phyloP scores from a whole-genome alignment of 768 basidiomycete genomes.

The Boletus pseudo-olivaceus region DNA sequence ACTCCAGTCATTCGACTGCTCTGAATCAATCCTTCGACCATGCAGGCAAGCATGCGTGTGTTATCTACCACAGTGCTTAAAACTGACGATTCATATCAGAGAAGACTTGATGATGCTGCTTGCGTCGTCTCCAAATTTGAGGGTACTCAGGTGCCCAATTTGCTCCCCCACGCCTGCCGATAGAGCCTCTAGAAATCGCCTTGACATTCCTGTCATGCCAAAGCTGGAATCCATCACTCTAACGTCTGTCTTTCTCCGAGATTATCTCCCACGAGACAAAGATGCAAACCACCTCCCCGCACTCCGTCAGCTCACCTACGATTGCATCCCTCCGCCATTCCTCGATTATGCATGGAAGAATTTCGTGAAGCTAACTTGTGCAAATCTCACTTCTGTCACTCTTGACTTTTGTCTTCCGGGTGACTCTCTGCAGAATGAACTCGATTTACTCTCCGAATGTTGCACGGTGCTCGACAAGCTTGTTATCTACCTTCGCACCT shows the following conservation, averaged over 20 bases:
- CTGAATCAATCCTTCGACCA: slow-evolving; percentile 28
- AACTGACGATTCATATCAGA: slow-evolving; percentile 12
- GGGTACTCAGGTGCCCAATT: slow-evolving; percentile 26
- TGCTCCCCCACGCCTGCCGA: slow-evolving; percentile 25
- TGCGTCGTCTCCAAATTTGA: slow-evolving; percentile 25
- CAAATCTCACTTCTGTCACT: slow-evolving; percentile 25
- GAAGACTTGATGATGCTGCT: slow-evolving; percentile 29
- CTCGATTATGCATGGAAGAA: slow-evolving; percentile 27
- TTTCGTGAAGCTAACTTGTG: slow-evolving; percentile 25
- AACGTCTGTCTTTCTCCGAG: slow-evolving; percentile 27
- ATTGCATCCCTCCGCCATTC: slow-evolving; percentile 30
- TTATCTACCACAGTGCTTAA: neutral
- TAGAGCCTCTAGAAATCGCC: slow-evolving; percentile 13
- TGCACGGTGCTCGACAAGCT: slow-evolving; percentile 23
- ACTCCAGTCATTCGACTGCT: slow-evolving; percentile 28
- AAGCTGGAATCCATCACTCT: slow-evolving; percentile 26
- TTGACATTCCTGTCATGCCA: slow-evolving; percentile 26
- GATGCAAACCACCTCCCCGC: slow-evolving; percentile 27
- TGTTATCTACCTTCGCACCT: slow-evolving; percentile 25
- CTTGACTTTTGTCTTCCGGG: slow-evolving; percentile 27
- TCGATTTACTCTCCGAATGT: slow-evolving; percentile 24
- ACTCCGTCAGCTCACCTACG: slow-evolving; percentile 30
- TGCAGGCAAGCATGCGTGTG: slow-evolving; percentile 20
- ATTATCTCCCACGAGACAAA: slow-evolving; percentile 29
- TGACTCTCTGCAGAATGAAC: slow-evolving; percentile 24